Base-by-base conservation (phyloP, 2,329 filamentous ascomycete genomes). In the Hypoxylon sp. region DNA sequence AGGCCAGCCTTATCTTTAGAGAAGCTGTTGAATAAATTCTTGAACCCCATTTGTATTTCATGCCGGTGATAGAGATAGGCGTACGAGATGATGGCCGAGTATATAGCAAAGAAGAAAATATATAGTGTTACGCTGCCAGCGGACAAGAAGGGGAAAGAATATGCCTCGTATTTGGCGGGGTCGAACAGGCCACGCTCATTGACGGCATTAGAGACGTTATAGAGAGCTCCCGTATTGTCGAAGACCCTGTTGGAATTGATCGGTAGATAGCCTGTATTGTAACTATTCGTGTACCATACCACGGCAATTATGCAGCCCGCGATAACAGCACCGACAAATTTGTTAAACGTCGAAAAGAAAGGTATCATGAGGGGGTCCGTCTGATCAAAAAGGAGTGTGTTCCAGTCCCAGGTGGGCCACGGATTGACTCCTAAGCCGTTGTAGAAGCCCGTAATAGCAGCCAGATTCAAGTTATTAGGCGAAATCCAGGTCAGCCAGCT, bases 331-430 rank as follows among this genome's bases (percentile, higher is more conserved):
- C 88, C 88, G 45, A 88, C 77, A 65, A 89, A 80, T 20, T 84
- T 86, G 75, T 91, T 91, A 57, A 87, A 80, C 44, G 88, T 89
- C 26, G 85, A 85, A 76, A 87, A 85, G 72, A 84, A 84, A 2
- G 84, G 84, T 6, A 83, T 78, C 71, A 76, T 68, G 16, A 73
- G 55, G 9, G 64, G 67, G 24, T 75, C 72, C 12, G 67, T 68
- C 9, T 24, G 33, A 45, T 73, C 69, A 51, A 69, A 74, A 4
- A 69, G 63, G 52, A 72, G 48, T 22, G 67, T 72, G 57, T 78
- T 77, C 78, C 81, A 82, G 70, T 83, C 81, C 57, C 79, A 79
- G 0, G 80, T 82, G 2, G 78, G 74, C 65, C 73, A 68, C 0
- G 77, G 77, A 67, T 78, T 79, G 50, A 80, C 49, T 2, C 75